phyloP scores from a whole-genome alignment of 2,329 filamentous ascomycete genomes.

The Talaromyces marneffei region DNA sequence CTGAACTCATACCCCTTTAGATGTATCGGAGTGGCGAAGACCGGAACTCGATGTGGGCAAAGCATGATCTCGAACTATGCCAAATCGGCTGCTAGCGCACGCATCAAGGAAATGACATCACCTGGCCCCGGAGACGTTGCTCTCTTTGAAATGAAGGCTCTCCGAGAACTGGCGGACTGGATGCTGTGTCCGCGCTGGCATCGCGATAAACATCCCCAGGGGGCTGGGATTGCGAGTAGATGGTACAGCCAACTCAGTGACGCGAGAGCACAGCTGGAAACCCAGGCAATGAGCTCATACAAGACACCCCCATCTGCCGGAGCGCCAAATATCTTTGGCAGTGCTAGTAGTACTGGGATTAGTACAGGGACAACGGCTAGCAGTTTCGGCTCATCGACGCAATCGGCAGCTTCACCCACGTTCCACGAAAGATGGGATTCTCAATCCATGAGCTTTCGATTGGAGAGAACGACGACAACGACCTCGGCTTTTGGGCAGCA shows the following conservation, averaged over 20 bases:
- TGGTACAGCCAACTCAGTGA: conserved; percentile 9
- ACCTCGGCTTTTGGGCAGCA: background rate
- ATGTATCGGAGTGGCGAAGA: conserved; percentile 11
- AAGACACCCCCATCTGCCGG: conserved; percentile 2
- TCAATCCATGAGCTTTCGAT: background rate
- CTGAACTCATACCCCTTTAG: conserved; percentile 2
- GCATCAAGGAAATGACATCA: conserved; percentile 6
- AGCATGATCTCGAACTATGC: background rate
- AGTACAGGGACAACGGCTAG: conserved; percentile 1
- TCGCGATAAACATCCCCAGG: conserved; percentile 3
- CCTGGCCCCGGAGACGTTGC: background rate
- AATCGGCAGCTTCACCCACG: conserved; percentile 1
- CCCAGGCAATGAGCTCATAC: background rate
- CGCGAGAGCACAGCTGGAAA: background rate
- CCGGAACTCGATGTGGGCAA: conserved; percentile 7
- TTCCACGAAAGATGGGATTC: background rate
- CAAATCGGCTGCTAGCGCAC: background rate
- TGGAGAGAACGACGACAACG: background rate
- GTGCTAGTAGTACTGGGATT: background rate
- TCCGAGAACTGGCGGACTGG: conserved; percentile 11
- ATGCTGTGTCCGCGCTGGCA: conserved; percentile 15
- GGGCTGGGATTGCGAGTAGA: conserved; percentile 7
- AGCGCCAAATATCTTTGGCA: background rate
- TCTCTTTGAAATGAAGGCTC: conserved; percentile 8
- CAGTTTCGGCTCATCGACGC: background rate